These are phyloP conservation scores for Calocybe indica DNA, from an alignment of 768 basidiomycete genomes.

Conservation along the genomic window DNA sequence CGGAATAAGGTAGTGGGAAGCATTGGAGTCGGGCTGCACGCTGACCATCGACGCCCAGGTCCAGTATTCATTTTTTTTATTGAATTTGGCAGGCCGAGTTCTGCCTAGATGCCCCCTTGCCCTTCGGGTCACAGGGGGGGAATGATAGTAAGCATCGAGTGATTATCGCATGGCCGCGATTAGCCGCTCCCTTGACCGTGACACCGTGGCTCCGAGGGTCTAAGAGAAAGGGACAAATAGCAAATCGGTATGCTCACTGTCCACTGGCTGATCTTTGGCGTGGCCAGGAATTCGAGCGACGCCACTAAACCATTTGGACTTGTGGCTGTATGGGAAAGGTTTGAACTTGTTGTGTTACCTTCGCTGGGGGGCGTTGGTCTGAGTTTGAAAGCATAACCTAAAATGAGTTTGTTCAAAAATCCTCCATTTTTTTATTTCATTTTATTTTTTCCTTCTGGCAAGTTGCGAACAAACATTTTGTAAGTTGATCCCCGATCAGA, in stretches of 20 bases:
- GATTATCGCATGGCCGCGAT: too few species aligned
- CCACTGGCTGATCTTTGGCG: too few species aligned
- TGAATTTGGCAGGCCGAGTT: too few species aligned
- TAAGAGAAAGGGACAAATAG: not conserved
- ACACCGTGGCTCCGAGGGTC: conserved; percentile 13
- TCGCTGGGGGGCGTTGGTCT: conserved; percentile 17
- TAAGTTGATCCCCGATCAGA: conserved; percentile 62
- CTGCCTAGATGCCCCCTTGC: too few species aligned
- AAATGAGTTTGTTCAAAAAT: conserved; percentile 6
- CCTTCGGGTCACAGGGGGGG: too few species aligned
- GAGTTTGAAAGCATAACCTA: conserved; percentile 7
- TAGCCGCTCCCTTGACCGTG: not conserved
- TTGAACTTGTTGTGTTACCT: conserved; percentile 4
- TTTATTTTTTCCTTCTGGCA: conserved; percentile 14
- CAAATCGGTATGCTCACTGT: too few species aligned
- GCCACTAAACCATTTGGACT: conserved; percentile 33
- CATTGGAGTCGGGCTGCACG: too few species aligned
- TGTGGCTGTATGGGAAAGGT: not conserved
- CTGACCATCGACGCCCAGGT: too few species aligned
- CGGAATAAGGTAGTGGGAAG: too few species aligned
- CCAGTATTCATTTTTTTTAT: too few species aligned
- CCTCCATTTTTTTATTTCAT: too few species aligned
- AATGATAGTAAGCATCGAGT: too few species aligned
- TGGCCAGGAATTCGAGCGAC: conserved; percentile 5
- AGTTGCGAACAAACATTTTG: conserved; percentile 27